Base-by-base conservation (phyloP, 129 eudicot species). In the Ambrosia trifida region DNA sequence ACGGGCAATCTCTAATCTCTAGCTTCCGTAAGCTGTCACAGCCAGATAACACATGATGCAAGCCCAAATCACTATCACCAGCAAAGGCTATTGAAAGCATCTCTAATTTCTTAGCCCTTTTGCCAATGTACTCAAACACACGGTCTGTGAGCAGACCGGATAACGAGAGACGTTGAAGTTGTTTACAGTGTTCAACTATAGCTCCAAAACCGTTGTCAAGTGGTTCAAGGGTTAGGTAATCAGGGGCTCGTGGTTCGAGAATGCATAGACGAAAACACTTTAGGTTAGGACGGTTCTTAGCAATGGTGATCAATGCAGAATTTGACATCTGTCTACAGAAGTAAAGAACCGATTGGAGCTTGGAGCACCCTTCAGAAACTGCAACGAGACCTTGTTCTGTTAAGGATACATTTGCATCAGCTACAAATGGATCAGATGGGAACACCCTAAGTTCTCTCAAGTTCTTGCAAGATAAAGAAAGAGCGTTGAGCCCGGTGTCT, bases 21-120 rank as follows among this genome's bases (percentile, higher is more conserved):
- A 94, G 90, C 71, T 94, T 94, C 75, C 87, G 68, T 3, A 94
- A 88, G 84, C 86, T 87, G 41, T 87, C 95, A 36, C 98, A 94
- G 32, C 98, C 98, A 2, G 98, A 87, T 68, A 94, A 72, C 49
- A 94, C 90, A 24, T 87, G 82, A 68, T 89, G 95, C 36, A 94
- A 81, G 30, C 97, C 98, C 86, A 85, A 65, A 78, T 94, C 98
- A 47, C 86, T 84, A 43, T 94, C 87, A 24, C 98, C 98, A 2
- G 98, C 98, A 82, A 94, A 94, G 11, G 98, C 98, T 59, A 94
- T 73, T 16, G 98, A 94, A 14, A 94, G 93, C 98, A 94, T 94
- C 79, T 89, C 98, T 31, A 94, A 72, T 44, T 84, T 94, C 82
- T 87, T 94, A 36, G 85, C 98, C 35, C 76, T 80, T 43, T 79